These are phyloP conservation scores for Didymella exigua DNA, from an alignment of 2,329 filamentous ascomycete genomes.

Conservation along the genomic window DNA sequence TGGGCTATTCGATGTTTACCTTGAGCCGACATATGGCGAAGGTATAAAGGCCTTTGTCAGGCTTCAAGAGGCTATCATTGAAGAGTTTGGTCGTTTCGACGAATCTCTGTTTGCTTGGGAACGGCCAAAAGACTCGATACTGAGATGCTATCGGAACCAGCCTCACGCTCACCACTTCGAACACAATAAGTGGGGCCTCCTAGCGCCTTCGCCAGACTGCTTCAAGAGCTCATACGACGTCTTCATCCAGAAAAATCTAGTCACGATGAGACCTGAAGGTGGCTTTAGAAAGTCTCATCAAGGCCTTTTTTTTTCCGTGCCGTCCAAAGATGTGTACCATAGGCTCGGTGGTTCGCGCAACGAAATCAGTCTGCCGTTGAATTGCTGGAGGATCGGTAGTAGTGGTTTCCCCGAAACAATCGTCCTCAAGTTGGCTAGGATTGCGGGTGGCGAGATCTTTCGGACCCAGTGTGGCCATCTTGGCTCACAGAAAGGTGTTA, in stretches of 20 bases:
- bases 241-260: background rate
- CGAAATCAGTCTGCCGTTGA: background rate
- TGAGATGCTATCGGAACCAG: background rate
- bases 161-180: background rate
- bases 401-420: background rate
- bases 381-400: background rate
- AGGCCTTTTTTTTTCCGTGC: background rate
- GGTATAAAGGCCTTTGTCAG: background rate
- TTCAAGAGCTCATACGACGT: background rate
- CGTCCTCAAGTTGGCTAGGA: background rate
- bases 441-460: background rate
- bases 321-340: background rate
- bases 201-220: conserved; percentile 12
- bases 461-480: background rate
- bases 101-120: background rate
- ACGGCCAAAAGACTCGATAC: background rate
- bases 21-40: background rate
- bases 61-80: background rate
- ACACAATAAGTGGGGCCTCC: conserved; percentile 7
- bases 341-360: background rate
- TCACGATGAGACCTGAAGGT: background rate
- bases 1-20: conserved; percentile 21
- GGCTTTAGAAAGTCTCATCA: background rate
- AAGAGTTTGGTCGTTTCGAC: background rate
- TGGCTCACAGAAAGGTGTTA: background rate